Conservation (phyloP, 306 rosid species). For the Quercus glauca region DNA sequence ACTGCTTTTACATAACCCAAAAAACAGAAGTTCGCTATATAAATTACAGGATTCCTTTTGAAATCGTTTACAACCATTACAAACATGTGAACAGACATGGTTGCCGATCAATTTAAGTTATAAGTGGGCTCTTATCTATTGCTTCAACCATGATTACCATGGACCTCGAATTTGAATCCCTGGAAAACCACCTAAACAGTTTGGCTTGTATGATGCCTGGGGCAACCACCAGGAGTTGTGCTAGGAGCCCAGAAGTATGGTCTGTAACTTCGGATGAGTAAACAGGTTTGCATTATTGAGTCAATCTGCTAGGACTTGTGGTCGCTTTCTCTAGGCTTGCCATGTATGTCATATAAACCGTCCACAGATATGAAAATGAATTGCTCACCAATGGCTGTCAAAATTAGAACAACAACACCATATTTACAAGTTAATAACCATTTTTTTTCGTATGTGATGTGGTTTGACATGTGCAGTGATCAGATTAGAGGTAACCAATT, state of each 20-base stretch:
- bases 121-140: slow-evolving; percentile 12
- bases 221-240: slow-evolving; percentile 20
- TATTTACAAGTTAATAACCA: slow-evolving; percentile 5
- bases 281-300: slow-evolving; percentile 7
- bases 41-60: not conserved
- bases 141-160: slow-evolving; percentile 10
- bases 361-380: slow-evolving; percentile 91
- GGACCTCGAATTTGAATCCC: slow-evolving; percentile 17
- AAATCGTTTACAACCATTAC: slow-evolving; percentile 11
- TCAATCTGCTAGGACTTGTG: slow-evolving; percentile 31
- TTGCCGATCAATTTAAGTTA: not conserved
- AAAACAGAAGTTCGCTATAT: not conserved
- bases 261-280: not conserved
- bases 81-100: not conserved
- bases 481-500: slow-evolving; percentile 7
- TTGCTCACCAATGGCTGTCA: slow-evolving; percentile 90
- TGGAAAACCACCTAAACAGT: not conserved
- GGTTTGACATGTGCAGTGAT: not conserved
- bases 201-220: slow-evolving; percentile 1
- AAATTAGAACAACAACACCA: slow-evolving; percentile 27
- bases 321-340: slow-evolving; percentile 74
- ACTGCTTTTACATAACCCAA: slow-evolving; percentile 6
- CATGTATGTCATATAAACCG: slow-evolving; percentile 89
- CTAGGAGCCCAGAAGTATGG: slow-evolving; percentile 1
- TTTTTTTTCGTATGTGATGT: not conserved